Conservation (phyloP, 495 filamentous ascomycete species). For the Penicillium crystallinum region DNA sequence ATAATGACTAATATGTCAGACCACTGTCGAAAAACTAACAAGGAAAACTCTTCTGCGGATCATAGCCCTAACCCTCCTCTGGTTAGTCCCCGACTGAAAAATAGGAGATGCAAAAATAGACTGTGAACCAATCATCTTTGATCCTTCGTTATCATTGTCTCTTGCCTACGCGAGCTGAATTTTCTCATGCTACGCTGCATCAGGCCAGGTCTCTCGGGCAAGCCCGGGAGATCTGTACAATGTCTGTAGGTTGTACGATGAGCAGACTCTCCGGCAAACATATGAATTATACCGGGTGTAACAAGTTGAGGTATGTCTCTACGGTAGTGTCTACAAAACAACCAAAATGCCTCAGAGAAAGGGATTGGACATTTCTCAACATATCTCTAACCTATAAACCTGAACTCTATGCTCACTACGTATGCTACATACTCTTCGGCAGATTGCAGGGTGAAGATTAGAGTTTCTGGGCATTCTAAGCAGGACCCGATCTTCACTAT, state of each 20-base stretch:
- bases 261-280: neutral
- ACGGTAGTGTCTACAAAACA: neutral
- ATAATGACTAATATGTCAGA: conserved; percentile 4
- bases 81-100: neutral
- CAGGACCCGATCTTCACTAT: neutral
- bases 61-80: neutral
- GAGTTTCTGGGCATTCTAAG: no score
- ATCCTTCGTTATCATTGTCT: neutral
- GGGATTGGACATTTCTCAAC: no score
- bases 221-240: neutral
- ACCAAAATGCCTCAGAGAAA: neutral
- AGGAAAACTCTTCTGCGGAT: neutral
- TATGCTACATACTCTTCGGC: no score
- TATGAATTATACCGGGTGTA: neutral
- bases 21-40: neutral
- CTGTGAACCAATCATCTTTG: neutral
- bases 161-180: neutral
- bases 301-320: neutral
- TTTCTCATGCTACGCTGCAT: neutral
- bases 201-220: neutral
- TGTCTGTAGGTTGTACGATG: neutral
- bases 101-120: neutral
- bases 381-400: no score
- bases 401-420: no score
- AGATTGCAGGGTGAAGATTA: neutral